Conservation (phyloP, 805 yeast genomes). For the Starmerella tilneyi region DNA sequence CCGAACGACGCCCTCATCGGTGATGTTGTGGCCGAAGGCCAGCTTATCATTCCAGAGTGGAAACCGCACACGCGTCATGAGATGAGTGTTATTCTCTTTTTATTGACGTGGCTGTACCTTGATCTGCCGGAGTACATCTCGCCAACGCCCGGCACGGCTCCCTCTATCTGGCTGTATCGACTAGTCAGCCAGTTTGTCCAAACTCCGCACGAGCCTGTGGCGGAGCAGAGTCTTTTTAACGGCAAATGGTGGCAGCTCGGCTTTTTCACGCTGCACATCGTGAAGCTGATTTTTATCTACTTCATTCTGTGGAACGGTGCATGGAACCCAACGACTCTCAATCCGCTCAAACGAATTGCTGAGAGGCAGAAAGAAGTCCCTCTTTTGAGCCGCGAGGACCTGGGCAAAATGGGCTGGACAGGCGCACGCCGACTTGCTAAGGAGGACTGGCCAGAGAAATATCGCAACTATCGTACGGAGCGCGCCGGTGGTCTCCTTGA, state of each 20-base stretch:
- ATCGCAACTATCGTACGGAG: slow-evolving; percentile 53
- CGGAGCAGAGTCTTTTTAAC: slow-evolving; percentile 39
- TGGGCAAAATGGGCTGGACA: slow-evolving; percentile 82
- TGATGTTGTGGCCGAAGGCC: slow-evolving; percentile 78
- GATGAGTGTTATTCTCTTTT: slow-evolving; percentile 23
- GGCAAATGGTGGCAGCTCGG: slow-evolving; percentile 54
- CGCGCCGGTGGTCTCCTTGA: slow-evolving; percentile 57
- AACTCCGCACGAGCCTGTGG: slow-evolving; percentile 34
- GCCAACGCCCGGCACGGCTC: slow-evolving; percentile 85
- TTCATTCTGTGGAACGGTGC: slow-evolving; percentile 56
- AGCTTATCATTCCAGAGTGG: slow-evolving; percentile 72
- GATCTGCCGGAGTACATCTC: slow-evolving; percentile 82
- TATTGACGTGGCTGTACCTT: slow-evolving; percentile 70
- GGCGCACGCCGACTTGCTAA: slow-evolving; percentile 67
- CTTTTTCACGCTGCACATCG: slow-evolving; percentile 61
- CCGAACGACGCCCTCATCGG: slow-evolving; percentile 43
- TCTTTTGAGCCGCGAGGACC: slow-evolving; percentile 39
- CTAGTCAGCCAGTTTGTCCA: slow-evolving; percentile 29
- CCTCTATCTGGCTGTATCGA: slow-evolving; percentile 49
- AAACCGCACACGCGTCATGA: slow-evolving; percentile 34
- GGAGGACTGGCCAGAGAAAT: slow-evolving; percentile 59
- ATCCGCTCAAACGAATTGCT: slow-evolving; percentile 29
- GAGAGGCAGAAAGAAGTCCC: slow-evolving; percentile 14
- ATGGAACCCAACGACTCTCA: slow-evolving; percentile 60
- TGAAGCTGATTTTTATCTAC: slow-evolving; percentile 51